Percentiles rank a stretch among this genome's conserved stretches.
phyloP scores from a whole-genome alignment of 2,329 filamentous ascomycete species.

The Sporothrix brasiliensis region DNA sequence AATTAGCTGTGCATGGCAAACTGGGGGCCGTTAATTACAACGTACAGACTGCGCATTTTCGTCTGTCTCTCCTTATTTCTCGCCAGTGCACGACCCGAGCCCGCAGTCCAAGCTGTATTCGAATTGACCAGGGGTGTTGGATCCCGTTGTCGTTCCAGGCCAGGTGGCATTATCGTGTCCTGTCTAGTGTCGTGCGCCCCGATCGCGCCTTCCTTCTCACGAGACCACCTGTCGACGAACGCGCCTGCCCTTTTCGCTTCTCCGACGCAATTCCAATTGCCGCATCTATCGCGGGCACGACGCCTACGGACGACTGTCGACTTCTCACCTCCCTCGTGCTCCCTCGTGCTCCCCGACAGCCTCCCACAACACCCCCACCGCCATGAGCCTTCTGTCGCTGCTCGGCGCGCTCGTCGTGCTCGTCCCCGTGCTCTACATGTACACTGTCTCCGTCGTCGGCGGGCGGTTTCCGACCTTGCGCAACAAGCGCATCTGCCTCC shows the following conservation, averaged over 20 bases:
- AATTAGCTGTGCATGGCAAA: constrained; percentile 21
- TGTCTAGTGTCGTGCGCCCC: background rate
- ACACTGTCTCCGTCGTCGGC: constrained; percentile 52
- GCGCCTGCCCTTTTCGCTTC: background rate
- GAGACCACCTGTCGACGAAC: background rate
- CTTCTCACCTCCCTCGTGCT: background rate
- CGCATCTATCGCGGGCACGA: constrained; percentile 1
- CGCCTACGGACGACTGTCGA: background rate
- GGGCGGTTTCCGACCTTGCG: constrained; percentile 66
- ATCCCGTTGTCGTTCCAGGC: constrained; percentile 9
- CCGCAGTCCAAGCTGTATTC: background rate
- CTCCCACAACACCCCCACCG: background rate
- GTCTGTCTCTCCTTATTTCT: constrained; percentile 14
- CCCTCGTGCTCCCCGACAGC: background rate
- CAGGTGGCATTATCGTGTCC: constrained; percentile 35
- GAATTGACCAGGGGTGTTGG: constrained; percentile 3
- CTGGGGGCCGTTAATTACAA: constrained; percentile 17
- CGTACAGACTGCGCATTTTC: background rate
- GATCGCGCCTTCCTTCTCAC: constrained; percentile 17
- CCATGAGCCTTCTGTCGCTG: constrained; percentile 21
- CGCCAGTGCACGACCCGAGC: constrained; percentile 11
- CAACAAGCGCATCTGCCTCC: constrained; percentile 84
- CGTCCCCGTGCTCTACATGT: constrained; percentile 56
- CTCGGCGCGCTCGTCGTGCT: constrained; percentile 44
- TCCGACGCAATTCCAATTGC: constrained; percentile 2